These are phyloP conservation scores for Rhizopus microsporus DNA, from an alignment of 371 early-diverging fungal species.

Conservation along the genomic window DNA sequence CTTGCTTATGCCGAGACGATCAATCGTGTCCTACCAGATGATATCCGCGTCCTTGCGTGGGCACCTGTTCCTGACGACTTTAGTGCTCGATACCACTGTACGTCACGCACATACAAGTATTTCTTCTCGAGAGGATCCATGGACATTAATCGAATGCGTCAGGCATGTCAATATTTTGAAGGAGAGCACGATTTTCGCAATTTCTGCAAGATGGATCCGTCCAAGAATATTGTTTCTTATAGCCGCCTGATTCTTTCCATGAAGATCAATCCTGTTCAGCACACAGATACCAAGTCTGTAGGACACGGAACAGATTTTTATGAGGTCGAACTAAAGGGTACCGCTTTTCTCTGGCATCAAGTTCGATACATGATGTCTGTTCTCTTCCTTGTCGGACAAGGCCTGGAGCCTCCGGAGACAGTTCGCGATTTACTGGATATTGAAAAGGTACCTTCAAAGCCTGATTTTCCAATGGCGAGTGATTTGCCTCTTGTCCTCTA, in stretches of 20 bases:
- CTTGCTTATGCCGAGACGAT: conserved; percentile 82
- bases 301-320: conserved; percentile 53
- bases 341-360: conserved; percentile 97
- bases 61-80: conserved; percentile 77
- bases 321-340: conserved; percentile 72
- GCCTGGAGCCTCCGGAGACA: conserved; percentile 41
- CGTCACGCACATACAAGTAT: conserved; percentile 89
- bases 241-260: conserved; percentile 69
- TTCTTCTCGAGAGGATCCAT: conserved; percentile 76
- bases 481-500: conserved; percentile 87
- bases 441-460: conserved; percentile 33
- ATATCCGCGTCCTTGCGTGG: conserved; percentile 94
- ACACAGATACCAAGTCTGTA: conserved; percentile 8
- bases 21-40: conserved; percentile 84
- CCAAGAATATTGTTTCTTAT: conserved; percentile 78
- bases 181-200: conserved; percentile 94
- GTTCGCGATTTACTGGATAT: conserved; percentile 40
- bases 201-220: conserved; percentile 92
- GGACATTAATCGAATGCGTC: conserved; percentile 72
- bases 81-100: conserved; percentile 89
- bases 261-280: conserved; percentile 59
- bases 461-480: conserved; percentile 68
- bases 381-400: conserved; percentile 81
- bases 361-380: conserved; percentile 96
- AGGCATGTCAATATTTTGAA: conserved; percentile 68